Evolutionary conservation across 768 basidiomycete species (phyloP).

Genomic region (Mycena alexandri): DNA sequence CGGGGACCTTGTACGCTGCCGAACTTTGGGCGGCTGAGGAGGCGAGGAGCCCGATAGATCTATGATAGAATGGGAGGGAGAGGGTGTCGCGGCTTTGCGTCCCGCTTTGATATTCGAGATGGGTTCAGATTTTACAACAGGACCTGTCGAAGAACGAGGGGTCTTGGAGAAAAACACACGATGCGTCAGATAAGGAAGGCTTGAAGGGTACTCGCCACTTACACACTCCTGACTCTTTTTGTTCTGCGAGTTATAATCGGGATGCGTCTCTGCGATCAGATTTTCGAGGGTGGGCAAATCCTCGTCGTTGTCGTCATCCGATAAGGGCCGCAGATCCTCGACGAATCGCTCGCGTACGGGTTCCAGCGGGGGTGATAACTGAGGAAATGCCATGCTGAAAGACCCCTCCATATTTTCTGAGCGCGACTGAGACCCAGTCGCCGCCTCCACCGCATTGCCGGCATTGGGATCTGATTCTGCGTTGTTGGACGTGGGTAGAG

Average conservation of each 20-base stretch:
- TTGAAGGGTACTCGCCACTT: neutral
- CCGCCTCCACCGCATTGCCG: neutral
- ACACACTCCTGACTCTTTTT: slow-evolving; percentile 8
- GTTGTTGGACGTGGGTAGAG: neutral
- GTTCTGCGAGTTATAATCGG: neutral
- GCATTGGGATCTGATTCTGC: slow-evolving; percentile 4
- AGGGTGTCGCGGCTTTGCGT: neutral
- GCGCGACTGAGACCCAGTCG: neutral
- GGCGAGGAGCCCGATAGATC: slow-evolving; percentile 21
- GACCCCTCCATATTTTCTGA: neutral
- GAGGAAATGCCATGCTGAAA: slow-evolving; percentile 2
- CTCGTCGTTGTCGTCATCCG: slow-evolving; percentile 17
- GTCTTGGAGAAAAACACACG: neutral
- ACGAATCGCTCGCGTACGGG: slow-evolving; percentile 1
- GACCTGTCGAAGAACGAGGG: neutral
- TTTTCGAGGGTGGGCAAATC: slow-evolving; percentile 11
- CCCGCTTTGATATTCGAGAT: neutral
- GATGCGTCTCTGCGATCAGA: slow-evolving; percentile 22
- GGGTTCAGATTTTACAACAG: neutral
- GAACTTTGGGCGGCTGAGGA: neutral
- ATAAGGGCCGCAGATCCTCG: slow-evolving; percentile 1
- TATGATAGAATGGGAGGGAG: neutral
- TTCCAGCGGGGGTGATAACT: slow-evolving; percentile 7
- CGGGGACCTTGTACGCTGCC: neutral
- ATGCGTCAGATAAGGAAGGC: neutral